A percentile compares a stretch with the other conserved stretches of the same genome.
Evolutionary conservation across 176 grass and related monocot species (phyloP).

Genomic region (Triticum monococcum): DNA sequence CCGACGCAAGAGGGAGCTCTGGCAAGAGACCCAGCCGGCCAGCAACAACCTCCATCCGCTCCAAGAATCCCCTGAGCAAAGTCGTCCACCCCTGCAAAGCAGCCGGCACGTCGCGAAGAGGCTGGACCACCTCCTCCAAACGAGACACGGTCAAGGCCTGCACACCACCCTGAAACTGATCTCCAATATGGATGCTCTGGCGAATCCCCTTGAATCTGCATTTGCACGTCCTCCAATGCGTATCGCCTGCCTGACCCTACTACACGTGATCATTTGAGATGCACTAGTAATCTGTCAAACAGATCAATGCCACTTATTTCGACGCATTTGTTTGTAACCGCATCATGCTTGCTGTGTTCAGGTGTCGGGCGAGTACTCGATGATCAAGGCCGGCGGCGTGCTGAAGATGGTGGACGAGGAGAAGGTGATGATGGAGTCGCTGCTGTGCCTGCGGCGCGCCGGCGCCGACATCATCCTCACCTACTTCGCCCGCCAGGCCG

Average conservation of each 20-base stretch:
- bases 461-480: conserved; percentile 89
- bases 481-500: conserved; percentile 92
- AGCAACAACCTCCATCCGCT: too few species aligned
- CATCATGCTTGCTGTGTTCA: conserved; percentile 33
- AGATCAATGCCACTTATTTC: not conserved
- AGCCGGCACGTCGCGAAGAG: too few species aligned
- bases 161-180: not conserved
- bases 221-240: not conserved
- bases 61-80: too few species aligned
- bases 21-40: too few species aligned
- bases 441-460: conserved; percentile 77
- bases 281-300: not conserved
- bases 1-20: too few species aligned
- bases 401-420: conserved; percentile 89
- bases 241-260: not conserved
- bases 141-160: too few species aligned
- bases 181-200: not conserved
- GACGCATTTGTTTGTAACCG: not conserved
- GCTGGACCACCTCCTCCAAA: too few species aligned
- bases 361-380: conserved; percentile 97
- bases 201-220: not conserved
- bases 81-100: too few species aligned
- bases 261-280: not conserved
- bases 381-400: conserved; percentile 79
- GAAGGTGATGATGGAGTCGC: conserved; percentile 98